Conservation (phyloP, 2,329 filamentous ascomycete species). For the Paraphaeosphaeria sporulosa region DNA sequence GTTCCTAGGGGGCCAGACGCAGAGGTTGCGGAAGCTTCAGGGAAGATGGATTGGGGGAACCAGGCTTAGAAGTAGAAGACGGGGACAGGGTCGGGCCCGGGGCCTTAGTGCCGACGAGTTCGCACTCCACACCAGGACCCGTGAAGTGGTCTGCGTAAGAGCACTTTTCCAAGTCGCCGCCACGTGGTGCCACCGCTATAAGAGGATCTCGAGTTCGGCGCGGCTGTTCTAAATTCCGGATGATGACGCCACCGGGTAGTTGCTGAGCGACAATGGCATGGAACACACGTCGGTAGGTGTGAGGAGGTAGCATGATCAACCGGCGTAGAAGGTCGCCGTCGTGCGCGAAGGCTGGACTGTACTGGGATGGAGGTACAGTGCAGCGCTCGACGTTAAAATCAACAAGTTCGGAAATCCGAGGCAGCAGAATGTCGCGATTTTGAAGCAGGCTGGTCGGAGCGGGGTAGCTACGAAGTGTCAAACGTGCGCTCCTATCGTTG, state of each 20-base stretch:
- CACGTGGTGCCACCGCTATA: not conserved
- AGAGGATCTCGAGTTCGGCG: not conserved
- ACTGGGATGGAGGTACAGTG: not conserved
- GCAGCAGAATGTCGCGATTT: not conserved
- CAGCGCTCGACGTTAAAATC: not conserved
- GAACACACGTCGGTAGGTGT: not conserved
- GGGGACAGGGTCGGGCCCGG: no score
- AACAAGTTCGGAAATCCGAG: not conserved
- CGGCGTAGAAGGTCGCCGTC: not conserved
- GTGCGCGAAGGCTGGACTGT: not conserved
- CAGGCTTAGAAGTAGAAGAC: not conserved
- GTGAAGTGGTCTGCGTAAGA: not conserved
- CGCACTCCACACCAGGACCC: not conserved
- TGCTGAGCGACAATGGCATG: not conserved
- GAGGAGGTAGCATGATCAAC: not conserved
- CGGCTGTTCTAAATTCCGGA: not conserved
- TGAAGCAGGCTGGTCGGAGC: not conserved
- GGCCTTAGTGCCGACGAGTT: not conserved
- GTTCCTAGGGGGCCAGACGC: no score
- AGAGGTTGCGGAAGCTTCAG: not conserved
- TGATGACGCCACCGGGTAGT: not conserved
- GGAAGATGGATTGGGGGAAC: not conserved
- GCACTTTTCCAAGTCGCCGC: not conserved
- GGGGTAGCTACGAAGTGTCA: not conserved
- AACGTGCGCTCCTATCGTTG: constrained; percentile 52